phyloP scores from a whole-genome alignment of 129 eudicot species.

The Tanacetum coccineum region DNA sequence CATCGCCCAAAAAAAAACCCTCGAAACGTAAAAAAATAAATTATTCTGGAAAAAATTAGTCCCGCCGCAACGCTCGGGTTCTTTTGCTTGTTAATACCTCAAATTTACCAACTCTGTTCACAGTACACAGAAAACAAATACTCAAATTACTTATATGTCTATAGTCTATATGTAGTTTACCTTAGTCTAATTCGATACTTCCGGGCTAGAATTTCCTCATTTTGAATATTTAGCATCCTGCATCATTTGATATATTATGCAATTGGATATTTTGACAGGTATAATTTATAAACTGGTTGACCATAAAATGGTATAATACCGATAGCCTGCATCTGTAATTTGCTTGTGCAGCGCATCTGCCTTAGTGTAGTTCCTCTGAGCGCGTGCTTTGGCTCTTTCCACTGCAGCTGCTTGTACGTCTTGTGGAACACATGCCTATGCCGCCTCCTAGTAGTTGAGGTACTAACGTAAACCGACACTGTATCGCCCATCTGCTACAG shows the following conservation, averaged over 20 bases:
- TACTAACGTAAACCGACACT: slow-evolving; percentile 77
- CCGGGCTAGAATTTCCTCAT: slow-evolving; percentile 68
- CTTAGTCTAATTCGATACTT: slow-evolving; percentile 86
- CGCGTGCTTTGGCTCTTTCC: slow-evolving; percentile 74
- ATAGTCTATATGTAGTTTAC: slow-evolving; percentile 33
- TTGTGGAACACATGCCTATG: slow-evolving; percentile 73
- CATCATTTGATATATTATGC: slow-evolving; percentile 5
- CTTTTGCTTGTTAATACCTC: no score
- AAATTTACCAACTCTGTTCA: no score
- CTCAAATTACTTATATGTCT: neutral
- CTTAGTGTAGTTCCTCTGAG: slow-evolving; percentile 55
- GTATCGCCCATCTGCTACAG: slow-evolving; percentile 98
- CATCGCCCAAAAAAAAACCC: no score
- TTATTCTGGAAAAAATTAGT: no score
- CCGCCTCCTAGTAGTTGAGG: slow-evolving; percentile 62
- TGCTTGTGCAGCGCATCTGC: slow-evolving; percentile 84
- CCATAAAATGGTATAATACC: slow-evolving; percentile 34
- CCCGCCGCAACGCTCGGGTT: no score
- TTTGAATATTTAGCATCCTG: slow-evolving; percentile 62
- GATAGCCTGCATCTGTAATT: slow-evolving; percentile 64
- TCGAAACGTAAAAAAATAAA: no score
- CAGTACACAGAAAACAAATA: neutral
- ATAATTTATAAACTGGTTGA: neutral
- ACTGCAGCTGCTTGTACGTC: slow-evolving; percentile 65
- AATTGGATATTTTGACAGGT: slow-evolving; percentile 2